Conservation (phyloP, 371 early-diverging fungal species). For the Mucor plumbeus region DNA sequence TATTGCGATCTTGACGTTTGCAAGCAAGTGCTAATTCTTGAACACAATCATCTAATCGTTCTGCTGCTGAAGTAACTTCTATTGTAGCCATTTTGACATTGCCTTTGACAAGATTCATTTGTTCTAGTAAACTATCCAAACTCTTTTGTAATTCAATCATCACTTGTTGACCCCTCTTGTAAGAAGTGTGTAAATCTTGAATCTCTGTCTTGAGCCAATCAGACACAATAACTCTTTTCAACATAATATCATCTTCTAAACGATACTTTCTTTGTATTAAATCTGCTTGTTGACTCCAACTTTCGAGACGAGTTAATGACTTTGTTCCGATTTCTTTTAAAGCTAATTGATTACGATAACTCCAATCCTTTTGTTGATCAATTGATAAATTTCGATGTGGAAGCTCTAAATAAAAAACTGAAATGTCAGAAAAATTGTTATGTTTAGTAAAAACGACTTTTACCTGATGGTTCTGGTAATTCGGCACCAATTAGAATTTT, state of each 20-base stretch:
- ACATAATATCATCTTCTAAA: conserved; percentile 19
- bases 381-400: conserved; percentile 8
- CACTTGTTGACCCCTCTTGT: conserved; percentile 29
- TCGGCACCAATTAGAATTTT: conserved; percentile 21
- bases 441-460: not conserved
- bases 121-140: conserved; percentile 19
- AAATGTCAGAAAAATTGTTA: not conserved
- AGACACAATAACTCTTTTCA: conserved; percentile 19
- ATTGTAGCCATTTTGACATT: conserved; percentile 16
- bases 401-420: not conserved
- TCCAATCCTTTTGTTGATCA: conserved; percentile 28
- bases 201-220: conserved; percentile 42
- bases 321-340: conserved; percentile 27
- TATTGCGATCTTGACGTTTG: conserved; percentile 41
- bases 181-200: conserved; percentile 26
- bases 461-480: conserved; percentile 20
- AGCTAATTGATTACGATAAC: conserved; percentile 17
- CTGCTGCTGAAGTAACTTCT: conserved; percentile 27
- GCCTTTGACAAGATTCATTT: conserved; percentile 20
- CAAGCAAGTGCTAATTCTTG: conserved; percentile 30
- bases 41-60: conserved; percentile 32
- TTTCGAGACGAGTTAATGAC: conserved; percentile 19
- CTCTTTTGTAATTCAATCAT: conserved; percentile 28
- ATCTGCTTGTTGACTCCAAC: conserved; percentile 25
- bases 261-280: conserved; percentile 24